A percentile compares a stretch with the other conserved stretches of the same genome.
Conservation (phyloP, 352 stramenopile genomes). For the Globisporangium heterothallicum region DNA sequence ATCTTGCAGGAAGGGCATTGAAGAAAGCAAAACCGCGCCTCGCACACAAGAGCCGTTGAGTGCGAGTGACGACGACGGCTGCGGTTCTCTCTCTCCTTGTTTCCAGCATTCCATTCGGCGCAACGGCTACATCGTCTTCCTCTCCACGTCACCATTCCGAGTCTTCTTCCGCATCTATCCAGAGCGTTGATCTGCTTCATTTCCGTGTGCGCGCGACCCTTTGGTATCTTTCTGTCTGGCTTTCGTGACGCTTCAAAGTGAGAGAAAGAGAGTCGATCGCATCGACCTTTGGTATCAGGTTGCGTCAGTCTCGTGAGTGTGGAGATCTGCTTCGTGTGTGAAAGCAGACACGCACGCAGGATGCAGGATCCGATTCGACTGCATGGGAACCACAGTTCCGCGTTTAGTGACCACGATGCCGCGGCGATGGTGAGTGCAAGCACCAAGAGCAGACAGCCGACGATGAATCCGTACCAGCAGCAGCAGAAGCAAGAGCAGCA, state of each 20-base stretch:
- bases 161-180: not conserved
- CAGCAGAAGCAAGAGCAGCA: not conserved
- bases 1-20: constrained; percentile 1
- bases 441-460: not conserved
- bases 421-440: not conserved
- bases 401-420: not conserved
- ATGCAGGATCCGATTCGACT: constrained; percentile 4
- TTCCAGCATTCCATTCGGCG: no score
- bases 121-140: no score
- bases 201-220: not conserved
- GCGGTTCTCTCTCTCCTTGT: no score
- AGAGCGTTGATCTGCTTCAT: no score
- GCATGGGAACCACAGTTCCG: not conserved
- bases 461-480: not conserved
- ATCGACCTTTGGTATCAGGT: no score
- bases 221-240: constrained; percentile 4
- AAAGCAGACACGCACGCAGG: not conserved
- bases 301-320: no score
- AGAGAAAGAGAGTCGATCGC: no score
- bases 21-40: constrained; percentile 5
- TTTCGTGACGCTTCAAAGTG: no score
- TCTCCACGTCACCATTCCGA: no score
- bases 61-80: no score
- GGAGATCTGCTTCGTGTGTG: no score
- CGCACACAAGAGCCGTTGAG: no score